A percentile compares a stretch with the other conserved stretches of the same genome.
Evolutionary conservation across 1,139 yeast genomes (phyloP).

Genomic region (Sugiyamaella grinbergsii): DNA sequence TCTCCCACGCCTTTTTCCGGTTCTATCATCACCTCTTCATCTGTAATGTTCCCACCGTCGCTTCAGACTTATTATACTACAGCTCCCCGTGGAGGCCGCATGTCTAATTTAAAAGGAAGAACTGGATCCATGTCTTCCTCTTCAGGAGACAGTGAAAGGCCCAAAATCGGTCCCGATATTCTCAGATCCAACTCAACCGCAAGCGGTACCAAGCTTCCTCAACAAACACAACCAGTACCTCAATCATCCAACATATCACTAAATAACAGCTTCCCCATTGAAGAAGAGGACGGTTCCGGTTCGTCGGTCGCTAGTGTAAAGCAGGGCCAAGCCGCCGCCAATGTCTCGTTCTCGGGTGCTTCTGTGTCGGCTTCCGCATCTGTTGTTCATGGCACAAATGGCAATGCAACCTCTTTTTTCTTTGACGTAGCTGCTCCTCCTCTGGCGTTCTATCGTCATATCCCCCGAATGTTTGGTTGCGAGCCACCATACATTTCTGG

Average conservation of each 20-base stretch:
- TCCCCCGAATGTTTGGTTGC: slow-evolving; percentile 32
- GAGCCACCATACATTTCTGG: slow-evolving; percentile 35
- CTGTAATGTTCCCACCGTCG: slow-evolving; percentile 10
- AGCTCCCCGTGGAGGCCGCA: slow-evolving; percentile 14
- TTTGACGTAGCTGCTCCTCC: slow-evolving; percentile 31
- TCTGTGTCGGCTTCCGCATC: slow-evolving; percentile 17
- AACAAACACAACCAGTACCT: not conserved
- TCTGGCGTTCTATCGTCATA: slow-evolving; percentile 31
- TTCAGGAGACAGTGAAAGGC: slow-evolving; percentile 7
- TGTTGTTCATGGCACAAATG: slow-evolving; percentile 1
- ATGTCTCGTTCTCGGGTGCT: slow-evolving; percentile 7
- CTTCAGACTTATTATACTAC: slow-evolving; percentile 9
- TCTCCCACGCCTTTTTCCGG: slow-evolving; percentile 17
- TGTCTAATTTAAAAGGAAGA: slow-evolving; percentile 16
- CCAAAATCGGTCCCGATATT: not conserved
- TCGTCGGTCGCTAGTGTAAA: slow-evolving; percentile 3
- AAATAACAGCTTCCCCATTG: not conserved
- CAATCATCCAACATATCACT: not conserved
- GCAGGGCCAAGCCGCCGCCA: not conserved
- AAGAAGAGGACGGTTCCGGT: slow-evolving; percentile 10
- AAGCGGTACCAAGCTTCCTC: slow-evolving; percentile 1
- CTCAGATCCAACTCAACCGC: slow-evolving; percentile 1
- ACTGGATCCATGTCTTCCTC: slow-evolving; percentile 17
- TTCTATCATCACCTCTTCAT: slow-evolving; percentile 9
- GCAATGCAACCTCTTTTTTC: slow-evolving; percentile 13